phyloP scores from a whole-genome alignment of 169 alveolate genomes.

The Plasmodium relictum region DNA sequence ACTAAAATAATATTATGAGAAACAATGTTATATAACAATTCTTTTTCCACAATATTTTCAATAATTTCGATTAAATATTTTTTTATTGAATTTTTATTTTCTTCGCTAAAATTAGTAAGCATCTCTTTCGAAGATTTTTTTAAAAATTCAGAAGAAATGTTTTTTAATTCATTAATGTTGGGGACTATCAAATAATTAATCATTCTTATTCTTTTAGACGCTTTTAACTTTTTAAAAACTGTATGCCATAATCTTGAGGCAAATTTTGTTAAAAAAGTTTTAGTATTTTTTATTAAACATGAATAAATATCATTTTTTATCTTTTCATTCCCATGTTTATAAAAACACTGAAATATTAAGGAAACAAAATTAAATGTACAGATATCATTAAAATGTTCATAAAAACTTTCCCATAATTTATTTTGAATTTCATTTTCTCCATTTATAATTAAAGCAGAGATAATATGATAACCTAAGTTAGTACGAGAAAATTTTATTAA shows the following conservation, averaged over 20 bases:
- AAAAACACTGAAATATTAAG: conserved; percentile 71
- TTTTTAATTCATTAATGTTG: conserved; percentile 36
- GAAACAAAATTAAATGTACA: conserved; percentile 43
- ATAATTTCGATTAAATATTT: conserved; percentile 49
- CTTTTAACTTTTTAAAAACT: conserved; percentile 60
- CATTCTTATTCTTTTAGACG: conserved; percentile 27
- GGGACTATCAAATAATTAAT: conserved; percentile 45
- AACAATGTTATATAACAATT: conserved; percentile 53
- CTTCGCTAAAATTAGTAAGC: conserved; percentile 27
- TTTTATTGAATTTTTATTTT: conserved; percentile 21
- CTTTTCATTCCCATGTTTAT: conserved; percentile 46
- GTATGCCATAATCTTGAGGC: conserved; percentile 67
- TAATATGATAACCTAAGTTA: conserved; percentile 64
- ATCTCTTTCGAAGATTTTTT: conserved; percentile 46
- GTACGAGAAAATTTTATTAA: conserved; percentile 60
- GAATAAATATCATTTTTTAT: conserved; percentile 24
- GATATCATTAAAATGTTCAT: conserved; percentile 20
- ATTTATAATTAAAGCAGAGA: conserved; percentile 49
- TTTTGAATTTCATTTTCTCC: conserved; percentile 54
- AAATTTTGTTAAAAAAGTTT: conserved; percentile 49
- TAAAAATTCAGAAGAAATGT: conserved; percentile 27
- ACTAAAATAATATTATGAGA: conserved; percentile 32
- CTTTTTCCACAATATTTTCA: conserved; percentile 68
- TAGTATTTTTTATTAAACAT: conserved; percentile 50
- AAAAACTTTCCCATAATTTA: conserved; percentile 33